Evolutionary conservation across 495 filamentous ascomycete species (phyloP).

Genomic region (Podospora fimiseda): DNA sequence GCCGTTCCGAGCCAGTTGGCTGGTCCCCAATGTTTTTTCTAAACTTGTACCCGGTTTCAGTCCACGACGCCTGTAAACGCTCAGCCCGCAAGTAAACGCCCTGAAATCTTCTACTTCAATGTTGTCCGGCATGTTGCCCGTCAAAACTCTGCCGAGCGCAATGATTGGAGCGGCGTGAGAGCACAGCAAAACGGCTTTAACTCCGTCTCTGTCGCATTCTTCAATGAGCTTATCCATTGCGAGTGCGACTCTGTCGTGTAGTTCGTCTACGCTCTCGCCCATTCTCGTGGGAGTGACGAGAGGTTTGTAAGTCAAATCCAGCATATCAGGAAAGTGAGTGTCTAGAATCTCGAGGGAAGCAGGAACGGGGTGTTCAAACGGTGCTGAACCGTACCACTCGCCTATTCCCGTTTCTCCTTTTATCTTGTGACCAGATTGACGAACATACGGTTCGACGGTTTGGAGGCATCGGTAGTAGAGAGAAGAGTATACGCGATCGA

Average conservation of each 20-base stretch:
- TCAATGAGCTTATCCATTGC: constrained; percentile 64
- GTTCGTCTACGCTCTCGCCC: constrained; percentile 69
- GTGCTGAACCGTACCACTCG: constrained; percentile 83
- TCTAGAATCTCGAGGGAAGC: constrained; percentile 62
- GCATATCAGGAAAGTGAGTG: too few species aligned
- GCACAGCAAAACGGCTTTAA: constrained; percentile 68
- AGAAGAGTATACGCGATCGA: constrained; percentile 73
- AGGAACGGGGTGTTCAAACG: constrained; percentile 78
- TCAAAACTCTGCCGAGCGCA: constrained; percentile 73
- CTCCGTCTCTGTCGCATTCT: constrained; percentile 56
- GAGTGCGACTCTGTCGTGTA: constrained; percentile 74
- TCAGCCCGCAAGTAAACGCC: constrained; percentile 80
- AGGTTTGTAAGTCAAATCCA: too few species aligned
- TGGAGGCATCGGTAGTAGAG: constrained; percentile 92
- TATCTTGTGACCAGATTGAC: constrained; percentile 24
- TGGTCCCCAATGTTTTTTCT: too few species aligned
- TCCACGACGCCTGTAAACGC: constrained; percentile 39
- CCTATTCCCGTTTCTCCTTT: constrained; percentile 67
- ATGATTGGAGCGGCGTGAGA: constrained; percentile 90
- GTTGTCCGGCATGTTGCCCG: constrained; percentile 65
- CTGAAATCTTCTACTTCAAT: constrained; percentile 67
- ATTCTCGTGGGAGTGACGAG: constrained; percentile 56
- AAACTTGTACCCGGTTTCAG: not conserved
- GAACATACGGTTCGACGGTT: constrained; percentile 67
- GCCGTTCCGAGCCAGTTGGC: too few species aligned